phyloP scores from a whole-genome alignment of 495 filamentous ascomycete species.

The Lasiosphaeria ovina region DNA sequence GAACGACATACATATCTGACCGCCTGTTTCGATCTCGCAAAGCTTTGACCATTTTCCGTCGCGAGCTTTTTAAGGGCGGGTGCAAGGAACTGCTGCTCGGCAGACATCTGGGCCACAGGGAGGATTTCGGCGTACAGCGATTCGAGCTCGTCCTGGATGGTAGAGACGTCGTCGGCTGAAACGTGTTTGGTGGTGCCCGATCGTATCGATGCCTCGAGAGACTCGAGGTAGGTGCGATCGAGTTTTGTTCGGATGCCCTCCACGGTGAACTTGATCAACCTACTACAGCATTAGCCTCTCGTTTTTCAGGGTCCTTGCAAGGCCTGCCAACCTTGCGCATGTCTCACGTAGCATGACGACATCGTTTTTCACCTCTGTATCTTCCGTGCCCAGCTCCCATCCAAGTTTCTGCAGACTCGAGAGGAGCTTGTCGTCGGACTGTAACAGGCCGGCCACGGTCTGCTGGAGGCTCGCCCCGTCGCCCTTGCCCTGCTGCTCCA shows the following conservation, averaged over 20 bases:
- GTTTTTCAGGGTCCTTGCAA: background rate
- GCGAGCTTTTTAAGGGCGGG: slow-evolving; percentile 49
- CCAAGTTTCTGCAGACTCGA: slow-evolving; percentile 49
- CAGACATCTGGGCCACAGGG: slow-evolving; percentile 60
- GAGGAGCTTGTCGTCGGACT: slow-evolving; percentile 47
- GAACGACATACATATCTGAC: slow-evolving; percentile 39
- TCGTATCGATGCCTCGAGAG: slow-evolving; percentile 27
- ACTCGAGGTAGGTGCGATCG: slow-evolving; percentile 47
- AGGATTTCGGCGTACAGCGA: slow-evolving; percentile 63
- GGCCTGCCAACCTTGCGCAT: slow-evolving; percentile 33
- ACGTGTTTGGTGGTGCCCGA: slow-evolving; percentile 20
- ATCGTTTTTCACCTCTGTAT: slow-evolving; percentile 36
- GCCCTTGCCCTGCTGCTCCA: slow-evolving; percentile 36
- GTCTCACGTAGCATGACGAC: slow-evolving; percentile 41
- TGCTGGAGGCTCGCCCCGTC: slow-evolving; percentile 28
- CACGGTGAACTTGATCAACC: slow-evolving; percentile 48
- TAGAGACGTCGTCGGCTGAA: slow-evolving; percentile 33
- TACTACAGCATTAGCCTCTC: slow-evolving; percentile 21
- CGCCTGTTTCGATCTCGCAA: slow-evolving; percentile 36
- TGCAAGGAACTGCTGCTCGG: slow-evolving; percentile 57
- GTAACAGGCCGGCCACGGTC: slow-evolving; percentile 37
- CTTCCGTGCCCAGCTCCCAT: slow-evolving; percentile 42
- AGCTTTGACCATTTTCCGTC: slow-evolving; percentile 34
- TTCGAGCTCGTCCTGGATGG: slow-evolving; percentile 57
- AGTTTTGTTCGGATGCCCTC: slow-evolving; percentile 45